A percentile compares a stretch with the other conserved stretches of the same genome.
Conservation (phyloP, 2,329 filamentous ascomycete species). For the Arthrobotrys pseudoclavata region DNA sequence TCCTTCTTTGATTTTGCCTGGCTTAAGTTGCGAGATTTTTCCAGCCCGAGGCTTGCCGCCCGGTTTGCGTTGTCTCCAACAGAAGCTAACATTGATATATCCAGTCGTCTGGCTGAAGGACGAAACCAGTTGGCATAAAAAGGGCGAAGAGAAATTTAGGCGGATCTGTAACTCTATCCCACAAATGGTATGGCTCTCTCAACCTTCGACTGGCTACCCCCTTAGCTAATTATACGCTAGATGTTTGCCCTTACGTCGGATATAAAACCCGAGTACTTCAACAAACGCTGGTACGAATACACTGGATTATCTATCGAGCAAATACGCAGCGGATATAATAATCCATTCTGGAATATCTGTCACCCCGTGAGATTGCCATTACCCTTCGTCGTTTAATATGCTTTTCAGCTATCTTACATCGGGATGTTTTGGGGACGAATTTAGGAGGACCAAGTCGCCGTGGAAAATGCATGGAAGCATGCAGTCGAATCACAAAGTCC, state of each 20-base stretch:
- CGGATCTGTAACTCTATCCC: slow-evolving; percentile 56
- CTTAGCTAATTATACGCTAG: not conserved
- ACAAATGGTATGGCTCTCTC: slow-evolving; percentile 44
- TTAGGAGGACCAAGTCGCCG: slow-evolving; percentile 52
- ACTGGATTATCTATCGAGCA: slow-evolving; percentile 51
- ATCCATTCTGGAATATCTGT: slow-evolving; percentile 53
- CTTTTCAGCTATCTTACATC: slow-evolving; percentile 27
- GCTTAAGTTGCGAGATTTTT: slow-evolving; percentile 7
- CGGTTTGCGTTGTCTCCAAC: slow-evolving; percentile 58
- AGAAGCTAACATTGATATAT: slow-evolving; percentile 28
- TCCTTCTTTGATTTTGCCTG: slow-evolving; percentile 21
- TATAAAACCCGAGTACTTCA: slow-evolving; percentile 58
- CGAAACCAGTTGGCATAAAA: slow-evolving; percentile 55
- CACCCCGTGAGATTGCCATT: slow-evolving; percentile 47
- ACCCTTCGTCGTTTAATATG: slow-evolving; percentile 1
- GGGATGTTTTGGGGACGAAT: not conserved
- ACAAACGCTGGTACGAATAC: slow-evolving; percentile 59
- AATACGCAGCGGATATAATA: slow-evolving; percentile 15
- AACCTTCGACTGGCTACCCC: not conserved
- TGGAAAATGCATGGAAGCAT: slow-evolving; percentile 51
- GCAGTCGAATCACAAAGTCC: slow-evolving; percentile 73
- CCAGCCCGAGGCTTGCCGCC: slow-evolving; percentile 1
- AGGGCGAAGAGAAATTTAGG: slow-evolving; percentile 55
- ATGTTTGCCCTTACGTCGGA: slow-evolving; percentile 54
- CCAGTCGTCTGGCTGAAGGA: slow-evolving; percentile 59